Evolutionary conservation across 164 flowering plant genomes (phyloP).

Genomic region (Hamamelis virginiana): DNA sequence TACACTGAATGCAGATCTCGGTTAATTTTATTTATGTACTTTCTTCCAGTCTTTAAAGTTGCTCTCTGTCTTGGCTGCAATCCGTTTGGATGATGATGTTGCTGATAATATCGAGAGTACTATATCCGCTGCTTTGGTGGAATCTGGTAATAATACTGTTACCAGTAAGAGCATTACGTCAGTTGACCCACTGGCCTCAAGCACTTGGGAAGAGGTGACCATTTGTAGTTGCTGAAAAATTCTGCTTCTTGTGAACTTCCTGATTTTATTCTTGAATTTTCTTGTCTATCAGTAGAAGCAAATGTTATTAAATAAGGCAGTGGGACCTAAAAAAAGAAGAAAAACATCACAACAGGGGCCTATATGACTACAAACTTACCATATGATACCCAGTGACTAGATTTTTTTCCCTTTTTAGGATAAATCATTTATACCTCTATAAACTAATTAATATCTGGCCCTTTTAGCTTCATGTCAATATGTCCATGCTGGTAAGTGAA

Average conservation of each 20-base stretch:
- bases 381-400: neutral
- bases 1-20: neutral
- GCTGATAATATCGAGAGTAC: constrained; percentile 68
- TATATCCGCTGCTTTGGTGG: constrained; percentile 64
- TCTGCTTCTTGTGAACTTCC: neutral
- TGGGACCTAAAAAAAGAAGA: neutral
- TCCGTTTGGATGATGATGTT: constrained; percentile 70
- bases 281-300: neutral
- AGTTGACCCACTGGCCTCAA: constrained; percentile 89
- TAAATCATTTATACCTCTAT: neutral
- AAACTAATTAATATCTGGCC: too few relatives aligned
- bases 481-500: too few relatives aligned
- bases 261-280: neutral
- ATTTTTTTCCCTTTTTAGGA: neutral
- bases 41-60: constrained; percentile 81
- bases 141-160: constrained; percentile 32
- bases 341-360: neutral
- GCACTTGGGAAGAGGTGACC: constrained; percentile 92
- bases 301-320: neutral
- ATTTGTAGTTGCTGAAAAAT: constrained; percentile 3
- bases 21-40: neutral
- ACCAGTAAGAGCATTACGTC: constrained; percentile 49
- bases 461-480: neutral
- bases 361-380: neutral
- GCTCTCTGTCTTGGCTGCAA: constrained; percentile 84